Evolutionary conservation across 2,329 filamentous ascomycete species (phyloP), one percentile per base, ranked within the genome.

Genomic region (Teratosphaeria nubilosa): DNA sequence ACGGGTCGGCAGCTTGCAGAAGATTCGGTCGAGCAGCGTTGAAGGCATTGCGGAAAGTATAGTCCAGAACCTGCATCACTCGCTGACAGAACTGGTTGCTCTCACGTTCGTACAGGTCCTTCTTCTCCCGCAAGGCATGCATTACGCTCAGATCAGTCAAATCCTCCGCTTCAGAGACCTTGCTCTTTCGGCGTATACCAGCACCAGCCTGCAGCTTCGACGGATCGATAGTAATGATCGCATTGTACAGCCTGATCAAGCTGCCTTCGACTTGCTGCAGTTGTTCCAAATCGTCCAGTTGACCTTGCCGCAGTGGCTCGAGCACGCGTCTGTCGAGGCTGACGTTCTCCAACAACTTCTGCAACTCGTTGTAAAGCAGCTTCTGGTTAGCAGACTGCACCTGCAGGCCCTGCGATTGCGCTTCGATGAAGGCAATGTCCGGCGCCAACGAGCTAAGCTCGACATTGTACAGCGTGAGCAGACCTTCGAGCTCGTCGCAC

Each of bases 371-470:
- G 72, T 92, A 90, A 53, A 99, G 81, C 30, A 96, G 81, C 72
- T 96, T 96, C 72, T 99, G 94, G 67, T 99, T 99, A 48, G 94
- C 90, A 22, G 92, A 92, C 74, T 97, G 94, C 6, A 99, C 92
- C 69, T 99, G 94, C 53, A 99, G 78, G 77, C 94, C 94, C 75
- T 99, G 92, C 6, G 90, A 91, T 73, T 99, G 94, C 1, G 94
- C 91, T 76, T 99, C 94, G 63, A 99, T 97, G 70, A 95, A 97
- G 3, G 91, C 86, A 66, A 99, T 95, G 67, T 99, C 94, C 54
- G 97, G 92, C 58, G 91, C 91, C 31, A 99, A 80, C 54, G 91
- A 97, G 67, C 90, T 90, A 61, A 99, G 79, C 73, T 99, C 94
- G 27, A 97, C 94, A 53, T 89, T 90, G 73, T 99, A 99, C 34